Percentiles rank a stretch among this genome's conserved stretches.
phyloP scores from a whole-genome alignment of 2,329 filamentous ascomycete species.

The Dendrostoma leiphaemia region DNA sequence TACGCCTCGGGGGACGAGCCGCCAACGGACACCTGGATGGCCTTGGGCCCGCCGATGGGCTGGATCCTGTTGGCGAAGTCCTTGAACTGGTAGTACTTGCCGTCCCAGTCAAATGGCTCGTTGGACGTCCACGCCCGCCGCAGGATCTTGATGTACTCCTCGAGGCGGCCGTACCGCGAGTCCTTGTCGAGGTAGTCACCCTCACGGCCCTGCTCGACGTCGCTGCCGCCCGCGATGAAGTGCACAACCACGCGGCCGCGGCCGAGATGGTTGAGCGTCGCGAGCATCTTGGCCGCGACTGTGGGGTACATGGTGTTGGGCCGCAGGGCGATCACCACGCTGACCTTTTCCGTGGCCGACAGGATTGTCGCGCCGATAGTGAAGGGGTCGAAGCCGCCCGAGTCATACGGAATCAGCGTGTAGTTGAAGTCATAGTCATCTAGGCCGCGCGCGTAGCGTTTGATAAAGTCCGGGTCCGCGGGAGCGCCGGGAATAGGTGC shows the following conservation, averaged over 20 bases:
- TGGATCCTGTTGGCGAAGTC: conserved; percentile 53
- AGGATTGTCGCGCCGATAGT: conserved; percentile 59
- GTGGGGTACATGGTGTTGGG: conserved; percentile 63
- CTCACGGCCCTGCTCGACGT: conserved; percentile 58
- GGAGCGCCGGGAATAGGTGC: conserved; percentile 48
- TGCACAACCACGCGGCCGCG: conserved; percentile 58
- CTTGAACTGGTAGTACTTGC: conserved; percentile 59
- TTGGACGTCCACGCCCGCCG: conserved; percentile 55
- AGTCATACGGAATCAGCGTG: conserved; percentile 59
- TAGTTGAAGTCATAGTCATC: conserved; percentile 63
- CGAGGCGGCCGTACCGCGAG: conserved; percentile 55
- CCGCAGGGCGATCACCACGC: conserved; percentile 59
- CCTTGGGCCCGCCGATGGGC: conserved; percentile 43
- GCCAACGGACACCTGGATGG: conserved; percentile 57
- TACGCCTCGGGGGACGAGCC: conserved; percentile 59
- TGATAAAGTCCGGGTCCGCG: conserved; percentile 54
- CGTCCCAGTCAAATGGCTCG: conserved; percentile 60
- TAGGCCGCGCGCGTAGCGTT: conserved; percentile 53
- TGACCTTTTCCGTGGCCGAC: conserved; percentile 55
- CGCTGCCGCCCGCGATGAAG: conserved; percentile 61
- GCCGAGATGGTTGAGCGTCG: conserved; percentile 60
- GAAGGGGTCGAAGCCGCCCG: conserved; percentile 54
- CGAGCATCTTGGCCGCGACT: conserved; percentile 59
- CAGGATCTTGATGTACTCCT: conserved; percentile 62
- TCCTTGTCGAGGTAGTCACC: conserved; percentile 59